Base-by-base conservation (phyloP, 306 rosid genomes). In the Betula pendula region DNA sequence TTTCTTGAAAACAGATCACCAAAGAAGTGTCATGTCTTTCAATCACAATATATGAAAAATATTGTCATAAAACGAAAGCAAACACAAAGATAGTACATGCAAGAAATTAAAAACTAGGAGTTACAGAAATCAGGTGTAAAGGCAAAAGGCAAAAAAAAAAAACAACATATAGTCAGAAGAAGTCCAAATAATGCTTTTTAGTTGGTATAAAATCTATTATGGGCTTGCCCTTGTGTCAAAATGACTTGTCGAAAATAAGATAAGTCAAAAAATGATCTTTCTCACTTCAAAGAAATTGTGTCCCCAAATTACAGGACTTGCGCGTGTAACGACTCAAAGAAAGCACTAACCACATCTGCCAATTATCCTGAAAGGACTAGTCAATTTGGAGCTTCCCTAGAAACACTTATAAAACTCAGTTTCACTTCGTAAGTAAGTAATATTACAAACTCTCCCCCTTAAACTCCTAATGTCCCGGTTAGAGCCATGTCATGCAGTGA, bases 271-370 rank as follows among this genome's bases (percentile, higher is more conserved):
- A 58, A 45, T 10, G 72, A 77, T 44, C 55, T 70, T 70, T 31
- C 50, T 70, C 22, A 29, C 27, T 65, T 35, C 14, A 70, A 44
- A 65, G 68, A 65, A 17, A 65, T 62, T 67, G n/a, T 66, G 25
- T 47, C 31, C 75, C 74, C 75, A 43, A 44, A 73, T 51, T 53
- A 51, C 59, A 20, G 42, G n/a, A n/a, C n/a, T n/a, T n/a, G n/a
- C n/a, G n/a, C n/a, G n/a, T n/a, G n/a, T n/a, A n/a, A n/a, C n/a
- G n/a, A n/a, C n/a, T n/a, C n/a, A n/a, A n/a, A n/a, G n/a, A n/a
- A n/a, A n/a, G n/a, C n/a, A n/a, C n/a, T n/a, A n/a, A n/a, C n/a
- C n/a, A n/a, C n/a, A n/a, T n/a, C n/a, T n/a, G n/a, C n/a, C n/a
- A n/a, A n/a, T n/a, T n/a, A n/a, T n/a, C n/a, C n/a, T n/a, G n/a